Evolutionary conservation across 371 early-diverging fungal genomes (phyloP), one percentile per base, ranked within the genome.

Genomic region (Mucor sp.): DNA sequence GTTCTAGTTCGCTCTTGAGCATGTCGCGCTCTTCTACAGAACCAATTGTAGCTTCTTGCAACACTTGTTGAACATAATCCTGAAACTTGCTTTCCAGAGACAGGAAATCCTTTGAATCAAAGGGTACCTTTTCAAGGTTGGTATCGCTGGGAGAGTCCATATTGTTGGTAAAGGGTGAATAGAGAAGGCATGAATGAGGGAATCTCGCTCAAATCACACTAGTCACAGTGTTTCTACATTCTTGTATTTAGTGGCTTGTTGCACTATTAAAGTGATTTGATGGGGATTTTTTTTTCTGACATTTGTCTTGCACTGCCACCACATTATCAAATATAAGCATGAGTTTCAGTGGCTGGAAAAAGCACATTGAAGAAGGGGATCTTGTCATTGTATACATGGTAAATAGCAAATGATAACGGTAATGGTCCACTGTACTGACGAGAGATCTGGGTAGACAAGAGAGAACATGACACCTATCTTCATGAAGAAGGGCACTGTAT

Each of bases 341-440:
- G 84, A 80, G 81, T 60, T 81, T 84, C 39, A 77, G 61, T 39
- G 68, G 71, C 3, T 88, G 83, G 71, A 86, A 88, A 56, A 78
- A 77, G 23, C 73, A 71, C 56, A 86, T 89, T 68, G 85, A 87
- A 72, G 83, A 78, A 58, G 90, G 87, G 30, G 91, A 91, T 68
- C 67, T 83, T 17, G 90, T 88, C 53, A 79, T 90, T 63, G 74
- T 83, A 8, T 85, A 87, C 64, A 69, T 89, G 68, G 90, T 89
- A 82, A 66, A 76, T 28, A 50, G 9, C 15, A 30, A 19, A 28
- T 3, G 3, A 39, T 4, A 21, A 44, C 58, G 19, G 6, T 17
- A 23, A 23, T 12, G 1, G 3, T 4, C 6, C 0, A 25, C 14
- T 50, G 25, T 21, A 14, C 25, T 56, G 7, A 33, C 19, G 17